phyloP scores from a whole-genome alignment of 768 basidiomycete genomes.

The Leccinum disarticulatum region DNA sequence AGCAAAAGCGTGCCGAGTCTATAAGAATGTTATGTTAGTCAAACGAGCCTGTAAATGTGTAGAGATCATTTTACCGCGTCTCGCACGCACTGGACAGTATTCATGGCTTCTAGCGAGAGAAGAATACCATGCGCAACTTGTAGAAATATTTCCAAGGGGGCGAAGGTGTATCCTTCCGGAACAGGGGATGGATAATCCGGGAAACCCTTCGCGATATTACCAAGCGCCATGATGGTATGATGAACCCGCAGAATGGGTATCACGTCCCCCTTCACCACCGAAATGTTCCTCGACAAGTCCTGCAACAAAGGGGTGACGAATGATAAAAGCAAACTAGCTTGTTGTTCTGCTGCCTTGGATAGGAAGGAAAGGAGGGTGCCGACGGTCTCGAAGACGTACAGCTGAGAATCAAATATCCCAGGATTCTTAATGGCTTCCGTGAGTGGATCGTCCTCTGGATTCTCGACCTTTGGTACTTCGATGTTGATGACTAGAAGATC shows the following conservation, averaged over 20 bases:
- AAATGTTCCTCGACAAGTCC: conserved; percentile 60
- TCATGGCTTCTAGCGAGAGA: conserved; percentile 86
- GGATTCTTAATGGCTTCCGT: conserved; percentile 77
- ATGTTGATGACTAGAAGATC: conserved; percentile 79
- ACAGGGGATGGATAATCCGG: conserved; percentile 81
- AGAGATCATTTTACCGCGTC: conserved; percentile 70
- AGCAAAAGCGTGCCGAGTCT: conserved; percentile 94
- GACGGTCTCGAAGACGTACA: conserved; percentile 92
- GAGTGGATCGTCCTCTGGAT: conserved; percentile 69
- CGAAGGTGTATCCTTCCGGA: conserved; percentile 64
- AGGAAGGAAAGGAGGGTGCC: conserved; percentile 84
- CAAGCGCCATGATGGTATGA: conserved; percentile 91
- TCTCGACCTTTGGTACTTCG: conserved; percentile 75
- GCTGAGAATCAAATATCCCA: conserved; percentile 78
- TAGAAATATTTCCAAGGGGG: conserved; percentile 76
- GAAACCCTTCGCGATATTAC: conserved; percentile 94
- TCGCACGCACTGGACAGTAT: conserved; percentile 79
- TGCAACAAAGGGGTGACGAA: conserved; percentile 81
- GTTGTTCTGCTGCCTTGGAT: conserved; percentile 62
- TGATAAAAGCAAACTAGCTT: conserved; percentile 67
- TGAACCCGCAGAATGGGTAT: conserved; percentile 85
- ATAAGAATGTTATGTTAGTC: conserved; percentile 12
- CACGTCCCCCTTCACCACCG: conserved; percentile 58
- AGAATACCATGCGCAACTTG: conserved; percentile 86
- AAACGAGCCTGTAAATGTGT: background rate